Conservation (phyloP, 495 filamentous ascomycete genomes). For the Neurospora tetraspora region DNA sequence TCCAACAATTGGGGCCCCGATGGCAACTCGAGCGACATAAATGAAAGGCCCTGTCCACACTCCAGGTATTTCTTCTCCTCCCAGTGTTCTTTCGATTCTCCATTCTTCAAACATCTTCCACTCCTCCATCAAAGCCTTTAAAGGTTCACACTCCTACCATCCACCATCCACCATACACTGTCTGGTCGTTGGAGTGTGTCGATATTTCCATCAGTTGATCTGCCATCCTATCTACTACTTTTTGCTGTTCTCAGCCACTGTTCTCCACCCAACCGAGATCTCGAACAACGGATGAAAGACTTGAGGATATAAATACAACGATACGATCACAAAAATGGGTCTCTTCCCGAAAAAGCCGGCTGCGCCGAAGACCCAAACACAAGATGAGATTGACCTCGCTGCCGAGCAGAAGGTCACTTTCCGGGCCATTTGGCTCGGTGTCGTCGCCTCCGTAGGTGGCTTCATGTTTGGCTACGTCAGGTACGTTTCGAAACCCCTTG, state of each 20-base stretch:
- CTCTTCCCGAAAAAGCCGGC: background rate
- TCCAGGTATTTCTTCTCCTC: background rate
- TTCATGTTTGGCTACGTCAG: constrained; percentile 72
- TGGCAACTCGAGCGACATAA: background rate
- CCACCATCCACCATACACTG: background rate
- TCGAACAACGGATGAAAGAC: background rate
- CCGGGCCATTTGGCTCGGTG: constrained; percentile 30
- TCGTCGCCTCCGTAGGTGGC: constrained; percentile 57
- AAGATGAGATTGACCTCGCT: background rate
- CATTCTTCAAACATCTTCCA: background rate
- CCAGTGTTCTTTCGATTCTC: background rate
- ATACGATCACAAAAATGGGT: background rate
- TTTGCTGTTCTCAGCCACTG: background rate
- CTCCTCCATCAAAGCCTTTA: background rate
- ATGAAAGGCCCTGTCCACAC: background rate
- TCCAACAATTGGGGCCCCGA: background rate
- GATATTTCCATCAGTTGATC: background rate
- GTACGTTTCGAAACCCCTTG: constrained; percentile 33
- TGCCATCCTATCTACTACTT: background rate
- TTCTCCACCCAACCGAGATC: background rate
- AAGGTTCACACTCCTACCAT: background rate
- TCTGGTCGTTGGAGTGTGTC: background rate
- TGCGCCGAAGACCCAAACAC: background rate
- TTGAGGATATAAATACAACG: background rate
- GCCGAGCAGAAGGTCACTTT: constrained; percentile 26